Evolutionary conservation across 768 basidiomycete species (phyloP), one percentile per base, ranked within the genome.

Genomic region (Naganishia kalamii): DNA sequence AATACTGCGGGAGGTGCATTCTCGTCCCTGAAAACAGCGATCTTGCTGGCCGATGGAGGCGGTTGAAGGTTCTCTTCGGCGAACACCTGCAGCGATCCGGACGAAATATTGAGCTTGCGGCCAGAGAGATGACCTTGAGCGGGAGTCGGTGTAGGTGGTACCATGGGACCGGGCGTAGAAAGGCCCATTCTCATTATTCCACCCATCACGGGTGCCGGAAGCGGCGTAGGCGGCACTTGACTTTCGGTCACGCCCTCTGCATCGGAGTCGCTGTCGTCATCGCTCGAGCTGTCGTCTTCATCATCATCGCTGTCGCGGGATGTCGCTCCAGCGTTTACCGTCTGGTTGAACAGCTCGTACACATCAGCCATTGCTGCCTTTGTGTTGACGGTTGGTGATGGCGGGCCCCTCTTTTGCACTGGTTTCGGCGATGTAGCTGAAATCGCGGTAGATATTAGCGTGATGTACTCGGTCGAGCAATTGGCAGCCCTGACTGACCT

Each of bases 311-410:
- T 69, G 37, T 62, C 63, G 2, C 59, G 33, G 29, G n/a, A 27
- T 27, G 70, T 69, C 7, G 66, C 48, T 37, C 71, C 76, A 29
- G 76, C 77, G 50, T 77, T 74, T 37, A 81, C 74, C 17, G 80
- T 80, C 57, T 78, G 77, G 75, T 96, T 94, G 75, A 92, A 98
- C 88, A 98, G 92, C 60, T 87, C 88, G 79, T 93, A 92, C 44
- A 98, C 91, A 73, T 97, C 92, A 13, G 85, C 88, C 35, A 96
- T 82, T 3, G 96, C 96, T 68, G 91, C 90, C 76, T 92, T 93
- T 30, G 96, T 99, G 75, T 96, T 96, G 71, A 98, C 91, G 0
- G 96, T 99, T 6, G 98, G 81, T 0, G 80, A 81, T 1, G 80
- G 78, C 3, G 72, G 69, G 7, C 68, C 49, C n/a, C 60, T 67